Evolutionary conservation across 2,329 filamentous ascomycete species (phyloP), one percentile per base, ranked within the genome.

Genomic region (Elsinoe fawcettii): DNA sequence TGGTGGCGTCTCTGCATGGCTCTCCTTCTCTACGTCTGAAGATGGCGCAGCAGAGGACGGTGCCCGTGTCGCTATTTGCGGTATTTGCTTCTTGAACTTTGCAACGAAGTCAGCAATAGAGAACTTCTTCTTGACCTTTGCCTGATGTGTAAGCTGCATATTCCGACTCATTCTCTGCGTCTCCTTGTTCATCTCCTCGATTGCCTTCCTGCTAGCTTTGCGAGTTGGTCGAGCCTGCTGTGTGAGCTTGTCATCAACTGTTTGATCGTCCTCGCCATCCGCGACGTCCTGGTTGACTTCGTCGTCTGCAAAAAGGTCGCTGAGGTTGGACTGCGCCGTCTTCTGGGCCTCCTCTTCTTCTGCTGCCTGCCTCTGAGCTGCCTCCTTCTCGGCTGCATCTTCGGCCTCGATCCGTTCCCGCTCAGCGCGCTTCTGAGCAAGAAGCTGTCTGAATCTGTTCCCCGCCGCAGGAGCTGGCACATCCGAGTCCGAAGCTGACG

Each of bases 121-220:
- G 62, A 96, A 87, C 74, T 90, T 95, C 77, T 93, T 97, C 71
- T 87, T 91, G 1, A 90, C 75, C 73, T 86, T 89, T 22, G 89
- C 87, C 68, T 96, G 85, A 70, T 97, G 91, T 1, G 88, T 83
- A 51, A 99, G 80, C 70, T 97, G 92, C 82, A 96, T 88, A 67
- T 87, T 95, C 63, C 93, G 82, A 63, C 83, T 86, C 74, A 99
- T 82, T 27, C 93, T 84, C 74, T 99, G 93, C 1, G 92, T 96
- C 72, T 99, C 93, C 58, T 90, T 83, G 65, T 87, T 87, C 86
- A 99, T 96, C 64, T 97, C 92, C 68, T 96, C 89, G 41, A 96
- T 70, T 0, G 93, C 93, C 73, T 90, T 96, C 74, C 92, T 97
- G 75, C 91, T 92, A 0, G 93, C 91, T 69, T 93, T 95, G 11